Percentiles rank a stretch among this genome's conserved stretches.
Conservation (phyloP, 2,329 filamentous ascomycete species). For the Teratosphaeria zuluensis region DNA sequence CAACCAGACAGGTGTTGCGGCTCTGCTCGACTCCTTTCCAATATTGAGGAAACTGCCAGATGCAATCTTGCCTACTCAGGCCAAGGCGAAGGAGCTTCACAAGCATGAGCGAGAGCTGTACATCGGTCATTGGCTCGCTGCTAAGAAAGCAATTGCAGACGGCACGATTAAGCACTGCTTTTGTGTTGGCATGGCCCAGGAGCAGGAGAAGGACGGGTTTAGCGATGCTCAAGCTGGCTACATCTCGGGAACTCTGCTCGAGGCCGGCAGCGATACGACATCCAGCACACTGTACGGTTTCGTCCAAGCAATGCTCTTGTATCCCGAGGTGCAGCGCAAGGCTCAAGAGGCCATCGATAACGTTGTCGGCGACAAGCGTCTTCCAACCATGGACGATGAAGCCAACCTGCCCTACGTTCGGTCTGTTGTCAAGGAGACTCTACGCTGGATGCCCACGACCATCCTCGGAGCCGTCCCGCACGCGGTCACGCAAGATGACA, state of each 20-base stretch:
- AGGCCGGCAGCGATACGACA: constrained; percentile 24
- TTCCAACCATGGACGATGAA: constrained; percentile 31
- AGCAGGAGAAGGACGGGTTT: constrained; percentile 16
- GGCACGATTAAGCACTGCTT: constrained; percentile 17
- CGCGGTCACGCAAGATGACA: constrained; percentile 24
- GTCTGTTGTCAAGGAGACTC: constrained; percentile 25
- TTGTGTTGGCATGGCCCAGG: constrained; percentile 15
- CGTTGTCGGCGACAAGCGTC: constrained; percentile 33
- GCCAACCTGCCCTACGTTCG: constrained; percentile 20
- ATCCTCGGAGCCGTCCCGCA: constrained; percentile 25
- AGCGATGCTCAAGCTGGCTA: constrained; percentile 22
- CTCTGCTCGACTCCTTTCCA: constrained; percentile 39
- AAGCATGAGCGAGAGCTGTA: constrained; percentile 12
- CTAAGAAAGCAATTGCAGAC: constrained; percentile 11
- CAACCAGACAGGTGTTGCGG: constrained; percentile 33
- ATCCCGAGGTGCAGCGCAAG: constrained; percentile 12
- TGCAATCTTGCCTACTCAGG: constrained; percentile 12
- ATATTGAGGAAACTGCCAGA: constrained; percentile 37
- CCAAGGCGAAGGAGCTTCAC: constrained; percentile 14
- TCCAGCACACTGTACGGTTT: constrained; percentile 22
- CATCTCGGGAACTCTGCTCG: constrained; percentile 24
- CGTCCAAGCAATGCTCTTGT: constrained; percentile 18
- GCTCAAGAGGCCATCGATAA: constrained; percentile 22
- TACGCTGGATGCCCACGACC: constrained; percentile 26
- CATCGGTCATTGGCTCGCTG: constrained; percentile 13